phyloP scores from a whole-genome alignment of 2,329 filamentous ascomycete genomes.

The Microsporum ferrugineum region DNA sequence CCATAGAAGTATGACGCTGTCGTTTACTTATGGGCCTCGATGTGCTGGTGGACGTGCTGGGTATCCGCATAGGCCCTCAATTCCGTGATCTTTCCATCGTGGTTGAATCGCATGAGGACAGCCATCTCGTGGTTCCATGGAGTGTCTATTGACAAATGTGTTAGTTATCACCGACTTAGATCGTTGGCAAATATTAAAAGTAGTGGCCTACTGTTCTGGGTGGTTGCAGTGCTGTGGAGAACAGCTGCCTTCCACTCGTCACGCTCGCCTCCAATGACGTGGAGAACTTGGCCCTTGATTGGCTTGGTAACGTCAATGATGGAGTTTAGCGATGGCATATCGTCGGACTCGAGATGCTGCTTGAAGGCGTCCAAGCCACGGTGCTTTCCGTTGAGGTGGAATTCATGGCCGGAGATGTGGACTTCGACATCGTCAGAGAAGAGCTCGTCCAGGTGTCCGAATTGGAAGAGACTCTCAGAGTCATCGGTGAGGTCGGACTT shows the following conservation, averaged over 20 bases:
- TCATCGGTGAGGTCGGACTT: conserved; percentile 4
- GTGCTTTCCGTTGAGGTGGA: conserved; percentile 9
- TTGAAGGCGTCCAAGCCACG: conserved; percentile 7
- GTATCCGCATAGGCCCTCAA: conserved; percentile 9
- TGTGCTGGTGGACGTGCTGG: conserved; percentile 8
- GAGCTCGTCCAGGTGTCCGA: conserved; percentile 8
- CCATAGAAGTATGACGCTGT: not conserved
- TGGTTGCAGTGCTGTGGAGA: conserved; percentile 10
- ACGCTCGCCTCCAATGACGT: conserved; percentile 8
- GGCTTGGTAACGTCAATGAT: conserved; percentile 10
- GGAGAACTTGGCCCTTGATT: conserved; percentile 7
- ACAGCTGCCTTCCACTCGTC: conserved; percentile 10
- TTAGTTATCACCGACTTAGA: not conserved
- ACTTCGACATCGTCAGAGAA: conserved; percentile 9
- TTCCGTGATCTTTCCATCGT: conserved; percentile 9
- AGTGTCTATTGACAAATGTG: not conserved
- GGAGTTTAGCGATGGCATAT: conserved; percentile 8
- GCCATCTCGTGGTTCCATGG: conserved; percentile 10
- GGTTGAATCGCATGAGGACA: conserved; percentile 9
- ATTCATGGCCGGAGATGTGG: conserved; percentile 8
- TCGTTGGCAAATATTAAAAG: not conserved
- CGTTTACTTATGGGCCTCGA: conserved; percentile 9
- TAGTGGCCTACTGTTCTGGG: conserved; percentile 6
- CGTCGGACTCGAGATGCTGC: conserved; percentile 6
- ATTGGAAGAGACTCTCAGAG: conserved; percentile 8